Evolutionary conservation across 2,329 filamentous ascomycete genomes (phyloP).

Genomic region (Phoma herbarum): DNA sequence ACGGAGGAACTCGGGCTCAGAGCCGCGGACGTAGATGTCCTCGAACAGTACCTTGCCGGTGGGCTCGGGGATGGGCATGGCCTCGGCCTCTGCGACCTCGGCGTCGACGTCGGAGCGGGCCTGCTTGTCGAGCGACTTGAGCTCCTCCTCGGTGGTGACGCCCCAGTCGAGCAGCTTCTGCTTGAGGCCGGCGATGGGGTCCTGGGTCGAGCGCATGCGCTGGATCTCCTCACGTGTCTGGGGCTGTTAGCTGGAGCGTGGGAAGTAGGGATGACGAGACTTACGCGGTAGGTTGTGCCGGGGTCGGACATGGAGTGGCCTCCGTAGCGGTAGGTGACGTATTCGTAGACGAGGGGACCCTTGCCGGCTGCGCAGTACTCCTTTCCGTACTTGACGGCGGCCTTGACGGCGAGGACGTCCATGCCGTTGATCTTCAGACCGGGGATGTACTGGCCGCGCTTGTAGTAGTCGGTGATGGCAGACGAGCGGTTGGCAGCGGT

Average conservation of each 20-base stretch:
- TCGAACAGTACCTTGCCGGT: slow-evolving; percentile 88
- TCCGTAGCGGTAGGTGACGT: slow-evolving; percentile 98
- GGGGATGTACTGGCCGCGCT: slow-evolving; percentile 99
- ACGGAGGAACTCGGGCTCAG: slow-evolving; percentile 86
- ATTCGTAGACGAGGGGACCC: slow-evolving; percentile 95
- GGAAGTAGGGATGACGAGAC: slow-evolving; percentile 10
- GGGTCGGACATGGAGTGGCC: slow-evolving; percentile 99
- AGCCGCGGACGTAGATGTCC: slow-evolving; percentile 92
- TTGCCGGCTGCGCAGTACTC: slow-evolving; percentile 83
- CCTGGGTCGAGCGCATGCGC: slow-evolving; percentile 98
- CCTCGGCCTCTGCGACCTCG: slow-evolving; percentile 90
- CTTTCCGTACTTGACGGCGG: slow-evolving; percentile 92
- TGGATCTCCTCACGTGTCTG: slow-evolving; percentile 97
- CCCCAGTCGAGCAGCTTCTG: slow-evolving; percentile 97
- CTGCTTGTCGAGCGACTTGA: slow-evolving; percentile 96
- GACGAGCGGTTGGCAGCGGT: slow-evolving; percentile 93
- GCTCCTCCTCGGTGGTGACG: slow-evolving; percentile 89
- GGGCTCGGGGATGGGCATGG: slow-evolving; percentile 81
- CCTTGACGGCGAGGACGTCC: slow-evolving; percentile 98
- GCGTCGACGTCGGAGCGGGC: slow-evolving; percentile 84
- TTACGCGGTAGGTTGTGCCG: slow-evolving; percentile 90
- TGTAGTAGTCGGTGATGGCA: slow-evolving; percentile 99
- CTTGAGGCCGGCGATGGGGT: slow-evolving; percentile 97
- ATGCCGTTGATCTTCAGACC: slow-evolving; percentile 99
- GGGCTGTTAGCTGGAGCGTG: slow-evolving; percentile 1